Evolutionary conservation across 495 filamentous ascomycete species (phyloP).

Genomic region (Tirmania nivea): DNA sequence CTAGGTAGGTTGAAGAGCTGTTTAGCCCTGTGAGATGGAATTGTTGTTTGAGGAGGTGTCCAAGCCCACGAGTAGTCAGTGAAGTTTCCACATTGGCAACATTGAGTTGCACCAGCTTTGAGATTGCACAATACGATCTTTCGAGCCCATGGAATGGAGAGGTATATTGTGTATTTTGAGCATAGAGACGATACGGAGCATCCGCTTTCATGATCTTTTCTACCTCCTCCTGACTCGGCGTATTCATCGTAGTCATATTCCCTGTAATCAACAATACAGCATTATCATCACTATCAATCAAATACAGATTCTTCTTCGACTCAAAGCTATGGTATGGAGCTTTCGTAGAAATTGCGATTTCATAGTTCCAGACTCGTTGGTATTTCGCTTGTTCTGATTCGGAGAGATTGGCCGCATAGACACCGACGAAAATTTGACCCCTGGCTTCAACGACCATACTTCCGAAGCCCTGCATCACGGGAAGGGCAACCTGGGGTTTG

Average conservation of each 20-base stretch:
- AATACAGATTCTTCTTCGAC: constrained; percentile 32
- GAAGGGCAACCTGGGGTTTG: constrained; percentile 23
- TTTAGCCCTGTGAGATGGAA: constrained; percentile 64
- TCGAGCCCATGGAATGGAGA: constrained; percentile 39
- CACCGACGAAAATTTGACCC: constrained; percentile 47
- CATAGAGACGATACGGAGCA: constrained; percentile 59
- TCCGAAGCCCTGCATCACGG: constrained; percentile 38
- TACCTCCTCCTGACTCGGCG: constrained; percentile 10
- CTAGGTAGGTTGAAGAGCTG: constrained; percentile 42
- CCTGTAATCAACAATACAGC: constrained; percentile 58
- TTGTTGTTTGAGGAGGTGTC: constrained; percentile 52
- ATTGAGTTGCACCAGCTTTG: constrained; percentile 36
- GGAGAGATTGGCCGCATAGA: constrained; percentile 43
- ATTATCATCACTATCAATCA: constrained; percentile 58
- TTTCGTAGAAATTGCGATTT: constrained; percentile 68
- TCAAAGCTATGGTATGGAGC: constrained; percentile 42
- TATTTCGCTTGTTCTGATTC: constrained; percentile 8
- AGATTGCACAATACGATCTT: constrained; percentile 53
- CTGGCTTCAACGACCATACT: constrained; percentile 31
- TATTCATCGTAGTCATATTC: constrained; percentile 34
- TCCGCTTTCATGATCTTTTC: constrained; percentile 10
- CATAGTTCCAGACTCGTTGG: constrained; percentile 37
- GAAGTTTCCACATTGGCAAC: constrained; percentile 30
- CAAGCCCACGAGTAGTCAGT: constrained; percentile 43
- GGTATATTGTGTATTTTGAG: constrained; percentile 38